Evolutionary conservation across 352 stramenopile species (phyloP).

Genomic region (Phytophthora crassamura): DNA sequence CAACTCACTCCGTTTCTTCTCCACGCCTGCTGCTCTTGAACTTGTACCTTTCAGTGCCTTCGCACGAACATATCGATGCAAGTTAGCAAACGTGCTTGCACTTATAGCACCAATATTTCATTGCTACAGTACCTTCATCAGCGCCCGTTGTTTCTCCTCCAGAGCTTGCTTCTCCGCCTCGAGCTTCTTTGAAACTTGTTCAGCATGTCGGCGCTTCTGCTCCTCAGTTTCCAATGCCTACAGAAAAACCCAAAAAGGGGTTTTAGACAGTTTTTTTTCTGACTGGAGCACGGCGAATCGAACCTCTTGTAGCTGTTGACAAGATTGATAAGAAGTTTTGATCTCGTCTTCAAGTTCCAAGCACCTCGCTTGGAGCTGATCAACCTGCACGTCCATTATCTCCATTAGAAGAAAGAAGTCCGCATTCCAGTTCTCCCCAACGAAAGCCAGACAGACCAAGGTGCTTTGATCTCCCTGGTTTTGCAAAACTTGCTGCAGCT

Average conservation of each 20-base stretch:
- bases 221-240: constrained; percentile 24
- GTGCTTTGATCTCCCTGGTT: constrained; percentile 32
- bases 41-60: constrained; percentile 52
- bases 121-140: constrained; percentile 38
- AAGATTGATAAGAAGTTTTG: constrained; percentile 11
- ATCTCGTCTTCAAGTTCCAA: constrained; percentile 26
- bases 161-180: constrained; percentile 50
- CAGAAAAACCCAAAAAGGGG: background rate
- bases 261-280: background rate
- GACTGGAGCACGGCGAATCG: background rate
- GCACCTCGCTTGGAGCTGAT: constrained; percentile 33
- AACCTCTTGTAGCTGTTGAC: constrained; percentile 34
- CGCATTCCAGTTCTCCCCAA: background rate
- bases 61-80: background rate
- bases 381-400: constrained; percentile 15
- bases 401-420: background rate
- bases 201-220: constrained; percentile 16
- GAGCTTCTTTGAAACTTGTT: constrained; percentile 24
- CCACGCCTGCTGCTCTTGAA: constrained; percentile 43
- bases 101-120: background rate
- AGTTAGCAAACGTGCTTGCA: background rate
- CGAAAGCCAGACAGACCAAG: constrained; percentile 12
- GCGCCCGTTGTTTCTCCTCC: constrained; percentile 50
- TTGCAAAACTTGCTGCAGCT: constrained; percentile 27
- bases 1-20: constrained; percentile 48